phyloP scores from a whole-genome alignment of 2,329 filamentous ascomycete species.

The Stemphylium lycopersici region DNA sequence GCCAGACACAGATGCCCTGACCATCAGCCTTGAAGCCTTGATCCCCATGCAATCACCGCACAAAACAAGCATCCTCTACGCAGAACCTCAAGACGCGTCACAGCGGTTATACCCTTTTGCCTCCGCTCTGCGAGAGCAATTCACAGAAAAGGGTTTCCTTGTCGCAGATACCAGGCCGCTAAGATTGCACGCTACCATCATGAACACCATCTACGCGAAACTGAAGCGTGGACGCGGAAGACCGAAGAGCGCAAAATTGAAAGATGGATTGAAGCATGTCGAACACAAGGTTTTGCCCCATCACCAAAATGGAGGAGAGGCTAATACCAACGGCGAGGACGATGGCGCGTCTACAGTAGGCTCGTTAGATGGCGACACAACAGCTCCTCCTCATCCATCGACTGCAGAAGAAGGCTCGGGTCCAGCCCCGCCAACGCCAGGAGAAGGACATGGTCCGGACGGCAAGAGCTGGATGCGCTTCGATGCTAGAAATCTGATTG shows the following conservation, averaged over 20 bases:
- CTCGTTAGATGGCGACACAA: conserved; percentile 4
- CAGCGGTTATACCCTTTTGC: conserved; percentile 64
- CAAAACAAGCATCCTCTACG: conserved; percentile 69
- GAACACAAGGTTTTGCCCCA: conserved; percentile 6
- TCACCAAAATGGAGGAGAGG: neutral
- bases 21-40: conserved; percentile 57
- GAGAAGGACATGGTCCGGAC: conserved; percentile 14
- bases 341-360: conserved; percentile 12
- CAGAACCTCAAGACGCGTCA: conserved; percentile 62
- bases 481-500: conserved; percentile 52
- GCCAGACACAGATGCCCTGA: conserved; percentile 35
- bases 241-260: conserved; percentile 12
- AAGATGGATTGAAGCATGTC: neutral
- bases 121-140: conserved; percentile 59
- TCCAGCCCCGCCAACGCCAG: neutral
- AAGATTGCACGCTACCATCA: conserved; percentile 80
- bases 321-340: neutral
- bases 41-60: conserved; percentile 65
- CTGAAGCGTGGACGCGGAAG: conserved; percentile 41
- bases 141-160: conserved; percentile 64
- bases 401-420: neutral
- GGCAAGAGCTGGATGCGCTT: conserved; percentile 47
- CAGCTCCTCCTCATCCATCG: neutral
- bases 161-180: conserved; percentile 66
- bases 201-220: conserved; percentile 83